Evolutionary conservation across 805 yeast genomes (phyloP).

Genomic region (Zygosaccharomyces bisporus): DNA sequence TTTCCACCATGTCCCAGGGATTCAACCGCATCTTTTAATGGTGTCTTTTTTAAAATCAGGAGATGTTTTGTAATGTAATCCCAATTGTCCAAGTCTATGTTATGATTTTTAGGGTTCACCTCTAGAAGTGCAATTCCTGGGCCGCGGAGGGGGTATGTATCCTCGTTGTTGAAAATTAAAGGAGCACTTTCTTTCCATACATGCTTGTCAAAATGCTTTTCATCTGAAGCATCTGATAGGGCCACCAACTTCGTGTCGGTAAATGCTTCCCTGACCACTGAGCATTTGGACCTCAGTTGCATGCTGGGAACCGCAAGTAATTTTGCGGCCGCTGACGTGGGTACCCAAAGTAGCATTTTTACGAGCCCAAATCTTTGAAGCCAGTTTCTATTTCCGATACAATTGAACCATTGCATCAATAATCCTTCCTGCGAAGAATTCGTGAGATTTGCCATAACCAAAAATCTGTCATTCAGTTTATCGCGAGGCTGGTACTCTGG

Average conservation of each 20-base stretch:
- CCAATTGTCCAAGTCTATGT: conserved; percentile 51
- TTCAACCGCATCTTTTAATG: conserved; percentile 45
- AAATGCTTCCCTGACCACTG: conserved; percentile 61
- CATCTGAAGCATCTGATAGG: conserved; percentile 27
- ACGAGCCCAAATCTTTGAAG: conserved; percentile 68
- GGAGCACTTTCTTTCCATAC: conserved; percentile 31
- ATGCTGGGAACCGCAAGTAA: conserved; percentile 55
- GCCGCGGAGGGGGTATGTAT: conserved; percentile 32
- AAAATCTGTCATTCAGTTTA: conserved; percentile 49
- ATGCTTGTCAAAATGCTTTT: conserved; percentile 19
- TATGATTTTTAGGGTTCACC: conserved; percentile 45
- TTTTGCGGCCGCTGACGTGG: conserved; percentile 57
- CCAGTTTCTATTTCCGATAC: conserved; percentile 71
- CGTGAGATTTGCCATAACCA: conserved; percentile 58
- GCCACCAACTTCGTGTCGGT: conserved; percentile 60
- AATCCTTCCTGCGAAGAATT: conserved; percentile 57
- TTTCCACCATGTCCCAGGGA: conserved; percentile 80
- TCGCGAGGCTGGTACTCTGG: conserved; percentile 39
- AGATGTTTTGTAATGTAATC: conserved; percentile 65
- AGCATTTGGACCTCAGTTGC: conserved; percentile 53
- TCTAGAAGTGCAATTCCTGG: conserved; percentile 55
- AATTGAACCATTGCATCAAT: conserved; percentile 68
- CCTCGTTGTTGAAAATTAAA: conserved; percentile 30
- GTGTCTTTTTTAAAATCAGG: conserved; percentile 45
- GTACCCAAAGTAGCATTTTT: conserved; percentile 66